Evolutionary conservation across 208 protist genomes (phyloP).

Genomic region (Leishmania arabica): DNA sequence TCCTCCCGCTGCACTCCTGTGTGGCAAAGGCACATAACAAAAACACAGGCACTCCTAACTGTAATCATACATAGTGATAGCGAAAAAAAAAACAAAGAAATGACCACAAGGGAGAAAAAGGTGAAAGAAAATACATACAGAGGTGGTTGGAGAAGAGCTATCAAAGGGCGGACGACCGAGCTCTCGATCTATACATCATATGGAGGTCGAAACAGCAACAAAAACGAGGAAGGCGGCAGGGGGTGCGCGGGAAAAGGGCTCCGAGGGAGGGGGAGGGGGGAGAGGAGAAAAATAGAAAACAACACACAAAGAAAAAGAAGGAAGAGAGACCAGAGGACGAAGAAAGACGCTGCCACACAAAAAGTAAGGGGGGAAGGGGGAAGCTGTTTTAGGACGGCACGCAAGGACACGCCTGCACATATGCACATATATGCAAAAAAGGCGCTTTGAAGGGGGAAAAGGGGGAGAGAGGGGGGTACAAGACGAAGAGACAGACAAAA

Average conservation of each 20-base stretch:
- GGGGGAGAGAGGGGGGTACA: not conserved
- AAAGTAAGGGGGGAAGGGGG: not conserved
- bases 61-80: not conserved
- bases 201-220: no score
- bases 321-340: not conserved
- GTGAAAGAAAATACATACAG: not conserved
- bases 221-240: no score
- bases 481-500: not conserved
- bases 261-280: not conserved
- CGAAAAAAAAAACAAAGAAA: not conserved
- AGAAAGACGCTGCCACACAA: not conserved
- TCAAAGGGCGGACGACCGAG: no score
- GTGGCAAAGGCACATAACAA: not conserved
- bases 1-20: not conserved
- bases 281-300: not conserved
- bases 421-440: not conserved
- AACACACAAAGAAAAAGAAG: not conserved
- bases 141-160: not conserved
- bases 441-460: not conserved
- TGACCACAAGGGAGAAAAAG: not conserved
- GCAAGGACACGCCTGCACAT: not conserved
- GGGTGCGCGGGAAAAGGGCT: not conserved
- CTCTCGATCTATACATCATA: no score
- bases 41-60: not conserved
- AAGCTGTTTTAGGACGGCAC: not conserved